Evolutionary conservation across 352 stramenopile species (phyloP).

Genomic region (Globisporangium cylindrosporum): DNA sequence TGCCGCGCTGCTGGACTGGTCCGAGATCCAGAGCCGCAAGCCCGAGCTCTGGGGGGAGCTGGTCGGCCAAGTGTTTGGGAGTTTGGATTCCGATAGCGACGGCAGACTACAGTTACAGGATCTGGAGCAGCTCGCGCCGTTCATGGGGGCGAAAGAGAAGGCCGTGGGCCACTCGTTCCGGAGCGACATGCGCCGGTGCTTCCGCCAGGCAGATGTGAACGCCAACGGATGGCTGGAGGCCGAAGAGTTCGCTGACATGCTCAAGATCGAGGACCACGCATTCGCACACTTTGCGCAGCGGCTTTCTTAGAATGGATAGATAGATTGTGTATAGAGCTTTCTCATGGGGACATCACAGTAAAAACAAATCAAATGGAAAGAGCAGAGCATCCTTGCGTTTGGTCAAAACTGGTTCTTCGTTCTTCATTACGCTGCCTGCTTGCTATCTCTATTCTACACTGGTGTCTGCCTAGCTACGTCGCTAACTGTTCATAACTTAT

Average conservation of each 20-base stretch:
- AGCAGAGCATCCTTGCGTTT: background rate
- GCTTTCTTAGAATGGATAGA: conserved; percentile 9
- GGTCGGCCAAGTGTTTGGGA: conserved; percentile 41
- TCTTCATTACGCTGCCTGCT: background rate
- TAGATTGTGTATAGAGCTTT: background rate
- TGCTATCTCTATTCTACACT: conserved; percentile 12
- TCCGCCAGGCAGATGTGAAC: conserved; percentile 43
- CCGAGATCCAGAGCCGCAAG: conserved; percentile 41
- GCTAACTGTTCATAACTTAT: conserved; percentile 10
- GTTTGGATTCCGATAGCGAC: conserved; percentile 50
- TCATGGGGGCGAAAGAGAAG: conserved; percentile 18
- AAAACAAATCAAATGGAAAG: background rate
- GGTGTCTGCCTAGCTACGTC: background rate
- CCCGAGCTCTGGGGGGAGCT: conserved; percentile 30
- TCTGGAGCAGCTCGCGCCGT: conserved; percentile 42
- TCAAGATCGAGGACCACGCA: conserved; percentile 39
- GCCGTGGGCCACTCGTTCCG: conserved; percentile 45
- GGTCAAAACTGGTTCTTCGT: background rate
- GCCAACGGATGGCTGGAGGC: conserved; percentile 35
- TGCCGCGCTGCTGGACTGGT: conserved; percentile 67
- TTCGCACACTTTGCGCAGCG: conserved; percentile 56
- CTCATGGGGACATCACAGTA: background rate
- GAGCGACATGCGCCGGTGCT: conserved; percentile 57
- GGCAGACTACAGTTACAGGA: conserved; percentile 43
- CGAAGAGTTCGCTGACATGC: conserved; percentile 47